phyloP scores from a whole-genome alignment of 2,329 filamentous ascomycete species.

The Volutella citrinella region DNA sequence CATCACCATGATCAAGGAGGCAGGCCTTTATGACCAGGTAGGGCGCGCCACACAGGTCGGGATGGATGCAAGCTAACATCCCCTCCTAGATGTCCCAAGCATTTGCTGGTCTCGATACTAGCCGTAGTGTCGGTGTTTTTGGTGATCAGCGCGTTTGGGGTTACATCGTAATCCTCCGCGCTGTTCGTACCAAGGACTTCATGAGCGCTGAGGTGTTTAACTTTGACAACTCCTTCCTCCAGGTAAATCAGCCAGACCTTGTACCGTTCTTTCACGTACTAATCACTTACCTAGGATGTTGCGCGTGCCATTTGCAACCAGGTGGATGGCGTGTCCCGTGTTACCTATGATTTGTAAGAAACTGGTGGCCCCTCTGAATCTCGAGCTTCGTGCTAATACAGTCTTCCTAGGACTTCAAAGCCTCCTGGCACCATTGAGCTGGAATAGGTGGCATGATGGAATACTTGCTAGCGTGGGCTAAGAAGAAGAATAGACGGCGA shows the following conservation, averaged over 20 bases:
- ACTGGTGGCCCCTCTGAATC: neutral
- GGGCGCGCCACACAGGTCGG: neutral
- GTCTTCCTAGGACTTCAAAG: constrained; percentile 51
- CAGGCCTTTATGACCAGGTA: constrained; percentile 66
- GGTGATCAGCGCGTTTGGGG: constrained; percentile 65
- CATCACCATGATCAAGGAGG: constrained; percentile 70
- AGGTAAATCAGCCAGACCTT: constrained; percentile 1
- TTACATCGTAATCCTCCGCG: constrained; percentile 22
- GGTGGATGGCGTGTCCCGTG: constrained; percentile 68
- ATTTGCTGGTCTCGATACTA: constrained; percentile 44
- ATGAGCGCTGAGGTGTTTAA: neutral
- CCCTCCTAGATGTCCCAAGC: constrained; percentile 41
- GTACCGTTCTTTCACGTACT: constrained; percentile 43
- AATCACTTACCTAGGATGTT: constrained; percentile 63
- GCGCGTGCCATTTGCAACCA: constrained; percentile 46
- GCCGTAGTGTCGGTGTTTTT: constrained; percentile 35
- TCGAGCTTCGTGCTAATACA: constrained; percentile 4
- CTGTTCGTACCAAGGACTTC: constrained; percentile 1
- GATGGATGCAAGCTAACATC: constrained; percentile 12
- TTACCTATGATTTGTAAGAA: constrained; percentile 58
- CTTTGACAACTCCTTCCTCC: constrained; percentile 8
- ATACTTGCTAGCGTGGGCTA: constrained; percentile 1
- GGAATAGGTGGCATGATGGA: constrained; percentile 46
- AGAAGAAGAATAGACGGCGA: constrained; percentile 4
- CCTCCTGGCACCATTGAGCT: constrained; percentile 73